Evolutionary conservation across 352 stramenopile species (phyloP).

Genomic region (Globisporangium acanthophoron): DNA sequence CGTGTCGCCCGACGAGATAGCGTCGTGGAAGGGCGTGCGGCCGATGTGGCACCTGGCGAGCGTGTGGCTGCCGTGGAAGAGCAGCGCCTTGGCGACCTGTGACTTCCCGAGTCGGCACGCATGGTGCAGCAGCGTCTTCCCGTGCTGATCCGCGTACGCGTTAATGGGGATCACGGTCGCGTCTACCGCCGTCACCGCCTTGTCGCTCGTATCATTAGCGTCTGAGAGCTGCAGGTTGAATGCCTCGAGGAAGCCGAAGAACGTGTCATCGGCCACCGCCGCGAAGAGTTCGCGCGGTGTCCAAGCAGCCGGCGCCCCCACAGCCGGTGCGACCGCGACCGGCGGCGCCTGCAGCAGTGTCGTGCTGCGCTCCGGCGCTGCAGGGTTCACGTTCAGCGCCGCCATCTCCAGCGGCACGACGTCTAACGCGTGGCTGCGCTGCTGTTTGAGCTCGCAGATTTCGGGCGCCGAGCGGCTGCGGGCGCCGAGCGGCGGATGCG

Average conservation of each 20-base stretch:
- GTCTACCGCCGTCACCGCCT: background rate
- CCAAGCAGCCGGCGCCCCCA: conserved; percentile 1
- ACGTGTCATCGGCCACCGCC: conserved; percentile 12
- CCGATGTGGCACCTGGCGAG: conserved; percentile 40
- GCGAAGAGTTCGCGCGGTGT: conserved; percentile 12
- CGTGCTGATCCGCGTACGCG: conserved; percentile 37
- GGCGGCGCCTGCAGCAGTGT: background rate
- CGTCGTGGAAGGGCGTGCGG: conserved; percentile 56
- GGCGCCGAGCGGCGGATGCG: background rate
- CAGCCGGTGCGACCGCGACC: background rate
- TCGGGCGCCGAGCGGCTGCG: too few relatives aligned
- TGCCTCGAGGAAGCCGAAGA: conserved; percentile 15
- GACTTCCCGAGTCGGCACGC: conserved; percentile 47
- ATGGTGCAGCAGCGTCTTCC: conserved; percentile 63
- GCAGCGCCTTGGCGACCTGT: conserved; percentile 42
- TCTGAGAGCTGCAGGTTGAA: conserved; percentile 11
- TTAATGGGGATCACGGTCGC: conserved; percentile 20
- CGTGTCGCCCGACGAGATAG: conserved; percentile 23
- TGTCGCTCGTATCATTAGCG: background rate
- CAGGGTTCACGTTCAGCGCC: background rate
- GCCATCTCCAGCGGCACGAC: conserved; percentile 7
- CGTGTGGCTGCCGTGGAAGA: conserved; percentile 44
- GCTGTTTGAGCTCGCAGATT: background rate
- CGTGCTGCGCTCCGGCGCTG: background rate
- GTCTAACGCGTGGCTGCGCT: background rate